Conservation (phyloP, 1,284 basidiomycete species). For the Laetiporus sulphureus region DNA sequence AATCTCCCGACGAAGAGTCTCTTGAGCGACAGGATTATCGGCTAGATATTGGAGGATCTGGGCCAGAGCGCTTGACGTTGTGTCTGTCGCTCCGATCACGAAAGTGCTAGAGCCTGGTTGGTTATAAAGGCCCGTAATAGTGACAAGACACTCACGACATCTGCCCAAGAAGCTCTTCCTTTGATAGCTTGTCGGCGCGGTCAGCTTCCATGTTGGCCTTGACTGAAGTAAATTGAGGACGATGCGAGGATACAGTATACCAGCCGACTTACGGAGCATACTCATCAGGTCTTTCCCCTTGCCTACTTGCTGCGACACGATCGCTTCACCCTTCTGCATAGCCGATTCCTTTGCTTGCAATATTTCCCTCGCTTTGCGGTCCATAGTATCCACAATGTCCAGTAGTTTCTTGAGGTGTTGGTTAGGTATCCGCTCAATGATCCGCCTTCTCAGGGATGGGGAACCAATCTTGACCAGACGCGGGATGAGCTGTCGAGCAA, state of each 20-base stretch:
- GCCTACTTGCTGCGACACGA: constrained; percentile 12
- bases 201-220: constrained; percentile 10
- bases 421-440: constrained; percentile 14
- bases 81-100: constrained; percentile 8
- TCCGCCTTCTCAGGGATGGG: constrained; percentile 3
- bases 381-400: constrained; percentile 15
- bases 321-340: constrained; percentile 16
- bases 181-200: constrained; percentile 10
- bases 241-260: constrained; percentile 11
- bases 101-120: constrained; percentile 3
- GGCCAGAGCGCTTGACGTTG: constrained; percentile 5
- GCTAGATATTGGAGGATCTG: constrained; percentile 5
- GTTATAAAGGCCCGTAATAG: neutral
- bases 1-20: constrained; percentile 5
- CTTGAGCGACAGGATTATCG: constrained; percentile 4
- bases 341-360: constrained; percentile 8
- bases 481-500: constrained; percentile 10
- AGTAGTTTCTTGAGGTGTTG: constrained; percentile 9
- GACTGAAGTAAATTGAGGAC: constrained; percentile 8
- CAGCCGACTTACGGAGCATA: constrained; percentile 12
- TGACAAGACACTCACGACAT: constrained; percentile 7
- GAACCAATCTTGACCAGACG: constrained; percentile 8
- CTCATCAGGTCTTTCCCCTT: constrained; percentile 23
- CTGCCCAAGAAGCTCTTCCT: constrained; percentile 15
- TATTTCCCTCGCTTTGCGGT: constrained; percentile 8